Conservation (phyloP, 163 green algal species). For the Volvox carteri region DNA sequence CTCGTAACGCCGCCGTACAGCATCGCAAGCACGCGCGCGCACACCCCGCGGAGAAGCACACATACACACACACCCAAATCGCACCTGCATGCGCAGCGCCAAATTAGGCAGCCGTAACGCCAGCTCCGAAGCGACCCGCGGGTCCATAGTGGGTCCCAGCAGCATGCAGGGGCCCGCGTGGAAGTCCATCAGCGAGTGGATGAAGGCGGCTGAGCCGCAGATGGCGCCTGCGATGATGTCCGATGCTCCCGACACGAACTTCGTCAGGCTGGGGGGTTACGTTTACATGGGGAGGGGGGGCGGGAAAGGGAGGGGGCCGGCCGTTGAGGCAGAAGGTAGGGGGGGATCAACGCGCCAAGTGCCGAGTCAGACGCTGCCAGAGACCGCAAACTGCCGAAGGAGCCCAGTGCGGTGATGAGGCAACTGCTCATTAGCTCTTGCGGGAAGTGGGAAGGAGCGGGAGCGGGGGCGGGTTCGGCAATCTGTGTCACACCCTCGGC, state of each 20-base stretch:
- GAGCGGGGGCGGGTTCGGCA: no score
- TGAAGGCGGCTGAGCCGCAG: slow-evolving; percentile 68
- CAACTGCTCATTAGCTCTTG: no score
- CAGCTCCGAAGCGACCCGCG: slow-evolving; percentile 78
- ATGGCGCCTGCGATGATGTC: slow-evolving; percentile 81
- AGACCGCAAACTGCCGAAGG: no score
- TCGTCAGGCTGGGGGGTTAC: slow-evolving; percentile 76
- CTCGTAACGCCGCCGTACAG: no score
- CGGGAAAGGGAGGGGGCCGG: background rate
- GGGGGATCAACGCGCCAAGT: no score
- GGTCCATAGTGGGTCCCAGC: slow-evolving; percentile 86
- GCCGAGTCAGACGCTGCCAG: no score
- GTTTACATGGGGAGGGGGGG: background rate
- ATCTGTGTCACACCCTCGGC: no score
- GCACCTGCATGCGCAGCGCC: slow-evolving; percentile 69
- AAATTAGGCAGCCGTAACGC: slow-evolving; percentile 80
- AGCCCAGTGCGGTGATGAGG: no score
- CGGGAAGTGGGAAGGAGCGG: no score
- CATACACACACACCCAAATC: slow-evolving; percentile 26
- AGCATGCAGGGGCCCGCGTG: slow-evolving; percentile 81
- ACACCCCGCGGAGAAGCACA: no score
- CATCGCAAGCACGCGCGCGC: no score
- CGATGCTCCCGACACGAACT: slow-evolving; percentile 83
- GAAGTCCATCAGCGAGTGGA: slow-evolving; percentile 79
- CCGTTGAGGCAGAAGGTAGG: no score